Evolutionary conservation across 768 basidiomycete species (phyloP), one percentile per base, ranked within the genome.

Genomic region (Pleurotus ostreatus): DNA sequence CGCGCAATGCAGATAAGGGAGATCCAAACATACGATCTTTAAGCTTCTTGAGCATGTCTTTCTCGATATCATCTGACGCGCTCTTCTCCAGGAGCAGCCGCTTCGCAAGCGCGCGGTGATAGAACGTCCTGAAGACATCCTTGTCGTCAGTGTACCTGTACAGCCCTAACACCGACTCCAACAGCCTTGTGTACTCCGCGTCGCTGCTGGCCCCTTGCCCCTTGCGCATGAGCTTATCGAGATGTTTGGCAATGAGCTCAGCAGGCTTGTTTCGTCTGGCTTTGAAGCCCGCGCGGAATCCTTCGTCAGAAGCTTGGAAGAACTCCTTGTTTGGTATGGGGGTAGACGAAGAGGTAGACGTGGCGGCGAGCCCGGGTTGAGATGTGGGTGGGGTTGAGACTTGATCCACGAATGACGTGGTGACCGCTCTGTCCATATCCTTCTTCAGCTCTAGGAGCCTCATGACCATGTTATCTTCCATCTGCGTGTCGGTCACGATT

Each of bases 61-160:
- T 84, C 73, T 98, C 94, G 59, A 92, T 86, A 64, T 95, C 94
- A 58, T 91, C 84, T 1, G 86, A 89, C 0, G 94, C 94, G 52
- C 87, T 91, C 66, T 84, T 85, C 59, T 84, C 86, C n/a, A 95
- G 74, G 39, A 98, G 72, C 57, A 98, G 64, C 55, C 94, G 80
- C 74, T 91, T 94, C n/a, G 94, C 89, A 37, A 97, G 71, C 38
- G 86, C 83, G 9, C 92, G 85, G 70, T 89, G 89, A 68, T 96
- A 98, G 71, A 94, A 97, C 23, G 88, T 86, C 63, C 94, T 83
- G 69, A 97, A 98, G 30, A 96, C 92, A 65, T 97, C 94, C 67
- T 93, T 94, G 66, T 95, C 93, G 51, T 92, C 87, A 4, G 92
- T 94, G 67, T 84, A 95, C 53, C 91, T 76, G 70, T 94, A 96